Evolutionary conservation across 163 green algal species (phyloP), one percentile per base, ranked within the genome.

Genomic region (Coccomyxa subellipsoidea): DNA sequence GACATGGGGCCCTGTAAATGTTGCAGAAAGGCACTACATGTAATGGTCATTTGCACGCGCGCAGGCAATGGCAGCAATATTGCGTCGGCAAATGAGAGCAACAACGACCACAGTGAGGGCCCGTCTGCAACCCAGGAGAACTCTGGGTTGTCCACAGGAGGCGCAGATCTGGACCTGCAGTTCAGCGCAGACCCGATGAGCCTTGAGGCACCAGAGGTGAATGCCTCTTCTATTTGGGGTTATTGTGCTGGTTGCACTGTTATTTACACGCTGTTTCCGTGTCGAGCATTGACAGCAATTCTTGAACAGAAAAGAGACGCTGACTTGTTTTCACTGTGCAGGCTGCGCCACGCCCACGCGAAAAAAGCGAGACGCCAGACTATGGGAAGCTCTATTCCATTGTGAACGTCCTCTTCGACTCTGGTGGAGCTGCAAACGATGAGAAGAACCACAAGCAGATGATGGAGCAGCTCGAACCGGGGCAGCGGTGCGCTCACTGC

Each of bases 361-460:
- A 27, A 8, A 59, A 59, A 18, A 59, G 15, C 21, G 47, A 59
- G 47, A 12, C 75, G n/a, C 27, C 40, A 8, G 10, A 83, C 23
- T 79, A 59, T 29, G 54, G 47, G 23, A 59, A 80, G 40, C 80
- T 83, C 39, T 83, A 80, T 32, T 35, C 34, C 7, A 36, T 83
- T 18, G 80, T 80, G 23, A 71, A 71, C 31, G 54, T 15, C 21
- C 40, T 83, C 40, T 83, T 54, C 32, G 34, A 79, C n/a, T 73
- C 7, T 73, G 7, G 66, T 18, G 66, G n/a, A 18, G 66, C 8
- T 18, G 21, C 66, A 73, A 34, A 7, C 47, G 38, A 66, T 25
- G n/a, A 29, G 10, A 66, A 21, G 12, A 77, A 32, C 9, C 31
- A 47, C 37, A 27, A 77, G n/a, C 69, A 83, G 32, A 79, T 78